phyloP scores from a whole-genome alignment of 306 rosid genomes.

The Carpinus viminea region DNA sequence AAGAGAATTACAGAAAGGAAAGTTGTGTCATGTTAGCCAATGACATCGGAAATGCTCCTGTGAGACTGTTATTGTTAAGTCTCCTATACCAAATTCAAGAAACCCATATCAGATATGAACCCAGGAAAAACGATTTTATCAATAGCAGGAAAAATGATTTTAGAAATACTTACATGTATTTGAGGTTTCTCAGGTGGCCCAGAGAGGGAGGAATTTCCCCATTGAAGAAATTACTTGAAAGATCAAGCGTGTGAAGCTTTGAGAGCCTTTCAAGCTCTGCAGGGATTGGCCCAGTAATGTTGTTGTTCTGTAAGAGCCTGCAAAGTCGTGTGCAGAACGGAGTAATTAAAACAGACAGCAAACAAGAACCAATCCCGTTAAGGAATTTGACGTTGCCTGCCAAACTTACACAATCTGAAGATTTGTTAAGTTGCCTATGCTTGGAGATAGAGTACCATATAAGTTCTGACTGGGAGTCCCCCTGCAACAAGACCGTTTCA shows the following conservation, averaged over 20 bases:
- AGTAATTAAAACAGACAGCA: slow-evolving; percentile 13
- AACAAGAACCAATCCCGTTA: slow-evolving; percentile 18
- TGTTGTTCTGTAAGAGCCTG: slow-evolving; percentile 94
- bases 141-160: not conserved
- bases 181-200: slow-evolving; percentile 68
- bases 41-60: slow-evolving; percentile 69
- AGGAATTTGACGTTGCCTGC: not conserved
- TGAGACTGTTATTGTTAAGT: slow-evolving; percentile 86
- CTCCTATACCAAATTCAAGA: slow-evolving; percentile 60
- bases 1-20: slow-evolving; percentile 74
- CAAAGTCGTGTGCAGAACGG: slow-evolving; percentile 25
- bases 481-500: slow-evolving; percentile 53
- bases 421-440: slow-evolving; percentile 93
- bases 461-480: slow-evolving; percentile 96
- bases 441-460: slow-evolving; percentile 86
- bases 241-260: slow-evolving; percentile 89
- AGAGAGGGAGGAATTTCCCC: slow-evolving; percentile 74
- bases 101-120: slow-evolving; percentile 29
- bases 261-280: slow-evolving; percentile 71
- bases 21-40: slow-evolving; percentile 90
- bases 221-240: slow-evolving; percentile 72
- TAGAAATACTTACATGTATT: slow-evolving; percentile 69
- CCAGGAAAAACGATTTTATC: not conserved
- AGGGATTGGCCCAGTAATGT: slow-evolving; percentile 81
- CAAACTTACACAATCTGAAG: slow-evolving; percentile 90